These are phyloP conservation scores for Naegleria gruberi DNA, from an alignment of 208 protist species.

Conservation along the genomic window DNA sequence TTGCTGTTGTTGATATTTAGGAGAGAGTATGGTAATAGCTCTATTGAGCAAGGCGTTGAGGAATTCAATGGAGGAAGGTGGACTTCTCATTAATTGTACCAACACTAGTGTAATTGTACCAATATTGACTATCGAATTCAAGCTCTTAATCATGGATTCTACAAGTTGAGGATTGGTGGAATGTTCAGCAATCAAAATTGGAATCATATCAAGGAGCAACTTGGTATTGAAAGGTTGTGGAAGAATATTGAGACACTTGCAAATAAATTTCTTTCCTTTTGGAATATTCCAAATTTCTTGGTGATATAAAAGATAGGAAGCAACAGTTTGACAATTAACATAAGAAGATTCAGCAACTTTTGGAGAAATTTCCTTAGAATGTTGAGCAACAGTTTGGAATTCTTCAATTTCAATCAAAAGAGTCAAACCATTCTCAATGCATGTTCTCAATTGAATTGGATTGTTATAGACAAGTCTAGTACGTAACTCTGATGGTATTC, in stretches of 20 bases:
- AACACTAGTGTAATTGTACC: not conserved
- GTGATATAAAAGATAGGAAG: not conserved
- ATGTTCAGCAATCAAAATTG: not conserved
- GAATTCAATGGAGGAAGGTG: not conserved
- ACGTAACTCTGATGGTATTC: not conserved
- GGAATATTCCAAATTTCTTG: not conserved
- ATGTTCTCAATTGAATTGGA: not conserved
- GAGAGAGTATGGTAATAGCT: not conserved
- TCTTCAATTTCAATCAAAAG: constrained; percentile 15
- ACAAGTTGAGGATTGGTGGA: not conserved
- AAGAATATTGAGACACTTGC: not conserved
- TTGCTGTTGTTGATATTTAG: not conserved
- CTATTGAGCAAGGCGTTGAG: not conserved
- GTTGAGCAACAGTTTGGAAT: not conserved
- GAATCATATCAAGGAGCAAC: not conserved
- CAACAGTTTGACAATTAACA: not conserved
- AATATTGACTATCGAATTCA: not conserved
- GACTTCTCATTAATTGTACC: not conserved
- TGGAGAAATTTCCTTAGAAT: not conserved
- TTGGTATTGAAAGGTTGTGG: not conserved
- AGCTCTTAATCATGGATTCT: not conserved
- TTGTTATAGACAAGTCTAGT: not conserved
- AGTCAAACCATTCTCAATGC: constrained; percentile 5
- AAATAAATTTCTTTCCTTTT: not conserved
- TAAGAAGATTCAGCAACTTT: not conserved